Percentiles rank a stretch among this genome's conserved stretches.
phyloP scores from a whole-genome alignment of 768 basidiomycete genomes.

The Candolleomyces eurysporus region DNA sequence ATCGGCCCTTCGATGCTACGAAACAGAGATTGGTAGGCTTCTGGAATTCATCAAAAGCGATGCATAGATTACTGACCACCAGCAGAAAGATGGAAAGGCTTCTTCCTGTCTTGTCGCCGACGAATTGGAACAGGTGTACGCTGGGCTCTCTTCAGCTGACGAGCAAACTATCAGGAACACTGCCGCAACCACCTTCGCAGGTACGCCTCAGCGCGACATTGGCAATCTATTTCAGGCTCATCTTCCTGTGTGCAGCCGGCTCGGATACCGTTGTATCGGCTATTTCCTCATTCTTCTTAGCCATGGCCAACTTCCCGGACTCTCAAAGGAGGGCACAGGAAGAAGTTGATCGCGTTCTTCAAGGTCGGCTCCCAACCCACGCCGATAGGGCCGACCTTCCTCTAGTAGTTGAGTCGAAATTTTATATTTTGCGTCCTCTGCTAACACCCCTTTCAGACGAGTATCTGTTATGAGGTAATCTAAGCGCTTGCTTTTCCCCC shows the following conservation, averaged over 20 bases:
- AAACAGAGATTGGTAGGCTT: no score
- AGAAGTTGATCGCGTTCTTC: slow-evolving; percentile 35
- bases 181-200: slow-evolving; percentile 42
- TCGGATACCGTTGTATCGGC: slow-evolving; percentile 38
- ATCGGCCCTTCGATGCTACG: neutral
- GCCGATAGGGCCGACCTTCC: slow-evolving; percentile 35
- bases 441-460: no score
- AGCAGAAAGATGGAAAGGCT: no score
- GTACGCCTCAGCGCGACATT: slow-evolving; percentile 17
- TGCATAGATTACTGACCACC: no score
- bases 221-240: neutral
- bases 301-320: slow-evolving; percentile 38
- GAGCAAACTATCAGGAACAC: slow-evolving; percentile 41
- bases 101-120: no score
- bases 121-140: no score
- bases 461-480: neutral
- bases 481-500: neutral
- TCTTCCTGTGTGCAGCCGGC: slow-evolving; percentile 16
- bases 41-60: no score
- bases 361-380: slow-evolving; percentile 37
- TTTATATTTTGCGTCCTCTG: no score
- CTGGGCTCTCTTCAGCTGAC: slow-evolving; percentile 8
- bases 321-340: slow-evolving; percentile 34
- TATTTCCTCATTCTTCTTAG: slow-evolving; percentile 36
- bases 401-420: slow-evolving; percentile 34